A percentile compares a stretch with the other conserved stretches of the same genome.
phyloP scores from a whole-genome alignment of 495 filamentous ascomycete genomes.

The Sphaerosporella brunnea region DNA sequence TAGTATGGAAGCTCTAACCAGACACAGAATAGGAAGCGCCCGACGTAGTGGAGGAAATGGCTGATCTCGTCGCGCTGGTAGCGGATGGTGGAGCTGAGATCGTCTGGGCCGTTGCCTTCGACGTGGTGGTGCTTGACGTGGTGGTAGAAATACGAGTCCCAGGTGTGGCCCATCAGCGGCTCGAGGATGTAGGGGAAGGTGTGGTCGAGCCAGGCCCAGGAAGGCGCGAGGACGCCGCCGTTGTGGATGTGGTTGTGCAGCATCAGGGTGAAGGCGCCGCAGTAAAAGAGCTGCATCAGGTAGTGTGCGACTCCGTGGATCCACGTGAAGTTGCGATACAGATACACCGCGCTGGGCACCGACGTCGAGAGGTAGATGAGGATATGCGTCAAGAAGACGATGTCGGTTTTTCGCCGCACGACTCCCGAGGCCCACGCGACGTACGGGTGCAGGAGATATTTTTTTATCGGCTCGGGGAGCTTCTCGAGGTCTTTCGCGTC shows the following conservation, averaged over 20 bases:
- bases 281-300: constrained; percentile 42
- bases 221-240: constrained; percentile 43
- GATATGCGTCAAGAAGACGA: constrained; percentile 62
- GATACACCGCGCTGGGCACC: constrained; percentile 44
- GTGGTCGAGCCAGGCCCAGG: constrained; percentile 37
- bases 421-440: constrained; percentile 35
- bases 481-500: constrained; percentile 25
- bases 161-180: constrained; percentile 64
- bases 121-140: constrained; percentile 76
- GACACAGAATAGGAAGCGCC: constrained; percentile 50
- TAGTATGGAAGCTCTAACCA: constrained; percentile 62
- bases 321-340: constrained; percentile 48
- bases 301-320: constrained; percentile 46
- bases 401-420: constrained; percentile 45
- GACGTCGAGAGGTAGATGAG: constrained; percentile 51
- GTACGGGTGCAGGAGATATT: constrained; percentile 39
- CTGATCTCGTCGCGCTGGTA: constrained; percentile 52
- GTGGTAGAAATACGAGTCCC: constrained; percentile 71
- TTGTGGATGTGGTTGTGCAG: constrained; percentile 71
- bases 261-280: constrained; percentile 60
- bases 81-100: constrained; percentile 55
- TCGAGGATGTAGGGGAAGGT: constrained; percentile 56
- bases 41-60: constrained; percentile 50
- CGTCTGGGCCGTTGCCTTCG: constrained; percentile 59
- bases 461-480: constrained; percentile 30